These are phyloP conservation scores for Kluyveromyces marxianus DNA, from an alignment of 1,139 yeast genomes.

Conservation along the genomic window DNA sequence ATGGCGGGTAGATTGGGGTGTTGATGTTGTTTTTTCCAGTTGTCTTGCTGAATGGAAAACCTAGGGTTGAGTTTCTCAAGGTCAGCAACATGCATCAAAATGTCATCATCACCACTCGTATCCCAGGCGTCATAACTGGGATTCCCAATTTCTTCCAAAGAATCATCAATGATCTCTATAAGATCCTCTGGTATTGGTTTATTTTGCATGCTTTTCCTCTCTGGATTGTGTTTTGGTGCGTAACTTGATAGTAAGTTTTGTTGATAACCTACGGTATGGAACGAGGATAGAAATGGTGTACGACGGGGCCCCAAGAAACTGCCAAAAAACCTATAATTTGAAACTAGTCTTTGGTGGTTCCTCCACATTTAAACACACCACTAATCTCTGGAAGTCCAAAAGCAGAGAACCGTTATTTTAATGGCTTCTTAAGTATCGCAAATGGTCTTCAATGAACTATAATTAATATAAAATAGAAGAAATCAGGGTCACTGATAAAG, in stretches of 20 bases:
- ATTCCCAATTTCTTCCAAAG: constrained; percentile 4
- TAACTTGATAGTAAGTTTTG: too few species aligned
- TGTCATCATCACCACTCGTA: constrained; percentile 9
- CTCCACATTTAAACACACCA: neutral
- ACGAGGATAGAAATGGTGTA: too few species aligned
- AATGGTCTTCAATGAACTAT: too few species aligned
- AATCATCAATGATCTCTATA: constrained; percentile 2
- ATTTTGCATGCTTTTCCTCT: neutral
- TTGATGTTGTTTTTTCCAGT: neutral
- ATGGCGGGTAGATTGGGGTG: neutral
- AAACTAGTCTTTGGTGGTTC: neutral
- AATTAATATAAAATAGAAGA: too few species aligned
- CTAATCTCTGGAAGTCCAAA: neutral
- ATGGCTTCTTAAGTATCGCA: too few species aligned
- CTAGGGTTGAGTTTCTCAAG: constrained; percentile 7
- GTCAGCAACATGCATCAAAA: constrained; percentile 8
- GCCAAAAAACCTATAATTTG: neutral
- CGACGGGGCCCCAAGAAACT: neutral
- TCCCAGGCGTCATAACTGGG: constrained; percentile 6
- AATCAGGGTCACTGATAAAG: too few species aligned
- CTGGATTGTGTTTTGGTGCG: neutral
- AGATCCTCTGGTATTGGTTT: neutral
- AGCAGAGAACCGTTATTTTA: neutral
- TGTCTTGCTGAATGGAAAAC: neutral
- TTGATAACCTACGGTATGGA: too few species aligned